Evolutionary conservation across 148 eudicot species (phyloP).

Genomic region (Dianthus caryophyllus): DNA sequence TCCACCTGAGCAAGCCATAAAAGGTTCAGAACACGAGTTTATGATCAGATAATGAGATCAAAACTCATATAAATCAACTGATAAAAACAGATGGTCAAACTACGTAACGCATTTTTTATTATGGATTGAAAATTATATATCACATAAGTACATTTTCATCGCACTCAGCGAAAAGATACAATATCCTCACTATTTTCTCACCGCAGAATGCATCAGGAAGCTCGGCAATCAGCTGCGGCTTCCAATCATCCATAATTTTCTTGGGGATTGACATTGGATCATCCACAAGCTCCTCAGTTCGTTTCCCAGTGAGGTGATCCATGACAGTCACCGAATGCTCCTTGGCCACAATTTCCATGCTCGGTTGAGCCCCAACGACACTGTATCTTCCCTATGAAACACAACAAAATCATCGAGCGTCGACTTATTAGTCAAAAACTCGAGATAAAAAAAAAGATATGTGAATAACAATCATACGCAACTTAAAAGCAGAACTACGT

Average conservation of each 20-base stretch:
- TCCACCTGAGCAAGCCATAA: slow-evolving; percentile 55
- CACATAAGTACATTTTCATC: background rate
- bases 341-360: slow-evolving; percentile 94
- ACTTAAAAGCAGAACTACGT: background rate
- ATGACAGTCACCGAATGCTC: slow-evolving; percentile 80
- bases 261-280: slow-evolving; percentile 91
- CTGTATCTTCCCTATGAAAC: slow-evolving; percentile 82
- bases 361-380: slow-evolving; percentile 95
- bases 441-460: background rate
- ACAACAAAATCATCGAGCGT: slow-evolving; percentile 7
- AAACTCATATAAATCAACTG: too few relatives aligned
- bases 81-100: too few relatives aligned
- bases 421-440: too few relatives aligned
- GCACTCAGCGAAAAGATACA: slow-evolving; percentile 2
- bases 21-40: slow-evolving; percentile 9
- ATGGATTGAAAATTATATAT: too few relatives aligned
- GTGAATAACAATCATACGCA: background rate
- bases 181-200: slow-evolving; percentile 28
- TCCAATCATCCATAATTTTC: slow-evolving; percentile 90
- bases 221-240: slow-evolving; percentile 83
- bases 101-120: too few relatives aligned
- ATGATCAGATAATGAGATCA: background rate
- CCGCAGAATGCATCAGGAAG: slow-evolving; percentile 98
- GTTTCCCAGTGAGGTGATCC: slow-evolving; percentile 70
- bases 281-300: slow-evolving; percentile 64